These are phyloP conservation scores for Plantago elongata DNA, from an alignment of 257 asterid species.

Conservation along the genomic window DNA sequence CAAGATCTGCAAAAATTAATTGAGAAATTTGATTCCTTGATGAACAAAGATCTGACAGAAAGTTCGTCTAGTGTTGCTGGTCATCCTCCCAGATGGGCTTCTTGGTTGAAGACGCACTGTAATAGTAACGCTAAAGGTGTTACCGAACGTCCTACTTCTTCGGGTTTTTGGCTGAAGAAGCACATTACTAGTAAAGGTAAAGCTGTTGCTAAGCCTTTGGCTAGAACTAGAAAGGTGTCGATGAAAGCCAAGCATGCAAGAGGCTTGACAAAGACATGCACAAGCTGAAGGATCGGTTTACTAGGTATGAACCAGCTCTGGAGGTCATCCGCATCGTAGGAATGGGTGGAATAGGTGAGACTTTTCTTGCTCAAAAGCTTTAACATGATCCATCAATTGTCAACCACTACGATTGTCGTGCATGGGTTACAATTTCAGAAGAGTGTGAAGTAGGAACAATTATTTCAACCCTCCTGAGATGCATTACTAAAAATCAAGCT, in stretches of 20 bases:
- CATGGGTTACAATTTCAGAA: slow-evolving; percentile 17
- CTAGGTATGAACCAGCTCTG: background rate
- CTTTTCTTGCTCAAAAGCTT: slow-evolving; percentile 14
- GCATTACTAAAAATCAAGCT: too few species aligned
- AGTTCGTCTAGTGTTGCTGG: background rate
- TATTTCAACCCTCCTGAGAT: slow-evolving; percentile 2
- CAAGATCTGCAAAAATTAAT: background rate
- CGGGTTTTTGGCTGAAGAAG: too few species aligned
- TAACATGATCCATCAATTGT: slow-evolving; percentile 2
- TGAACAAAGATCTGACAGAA: background rate
- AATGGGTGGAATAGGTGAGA: slow-evolving; percentile 6
- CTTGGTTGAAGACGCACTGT: too few species aligned
- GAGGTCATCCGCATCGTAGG: slow-evolving; percentile 10
- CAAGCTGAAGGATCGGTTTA: background rate
- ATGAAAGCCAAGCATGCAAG: background rate
- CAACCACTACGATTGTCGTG: slow-evolving; percentile 11
- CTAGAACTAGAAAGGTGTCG: too few species aligned
- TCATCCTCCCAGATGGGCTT: too few species aligned
- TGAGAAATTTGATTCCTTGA: background rate
- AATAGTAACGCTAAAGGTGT: too few species aligned
- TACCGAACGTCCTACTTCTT: too few species aligned
- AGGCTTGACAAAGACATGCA: slow-evolving; percentile 4
- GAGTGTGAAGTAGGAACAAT: background rate
- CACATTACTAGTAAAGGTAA: background rate
- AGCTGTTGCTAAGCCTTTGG: background rate